phyloP scores from a whole-genome alignment of 768 basidiomycete genomes.

The Lentinula boryana region DNA sequence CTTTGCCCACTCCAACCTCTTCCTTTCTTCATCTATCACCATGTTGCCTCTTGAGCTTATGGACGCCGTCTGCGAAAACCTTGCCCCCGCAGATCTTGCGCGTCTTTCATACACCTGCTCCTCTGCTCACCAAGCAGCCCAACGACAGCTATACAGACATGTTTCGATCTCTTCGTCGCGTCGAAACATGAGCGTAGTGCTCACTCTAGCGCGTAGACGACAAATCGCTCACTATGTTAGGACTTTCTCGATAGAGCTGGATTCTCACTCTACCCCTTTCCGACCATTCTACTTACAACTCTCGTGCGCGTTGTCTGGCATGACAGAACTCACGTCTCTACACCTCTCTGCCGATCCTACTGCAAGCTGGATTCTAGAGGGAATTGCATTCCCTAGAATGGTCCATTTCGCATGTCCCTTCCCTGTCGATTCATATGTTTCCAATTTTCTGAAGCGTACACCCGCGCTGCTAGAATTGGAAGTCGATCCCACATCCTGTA shows the following conservation, averaged over 20 bases:
- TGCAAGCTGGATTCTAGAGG: constrained; percentile 49
- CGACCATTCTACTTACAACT: constrained; percentile 43
- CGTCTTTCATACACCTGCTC: constrained; percentile 40
- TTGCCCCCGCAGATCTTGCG: constrained; percentile 32
- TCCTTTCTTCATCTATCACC: constrained; percentile 31
- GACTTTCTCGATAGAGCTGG: constrained; percentile 50
- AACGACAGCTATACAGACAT: constrained; percentile 58
- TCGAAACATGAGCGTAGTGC: constrained; percentile 41
- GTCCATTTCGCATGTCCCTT: constrained; percentile 56
- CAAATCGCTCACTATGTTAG: constrained; percentile 57
- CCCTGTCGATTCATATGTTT: constrained; percentile 51
- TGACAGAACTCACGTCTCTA: constrained; percentile 56
- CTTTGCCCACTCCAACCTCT: constrained; percentile 1
- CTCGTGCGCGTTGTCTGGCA: constrained; percentile 47
- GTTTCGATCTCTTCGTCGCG: constrained; percentile 39
- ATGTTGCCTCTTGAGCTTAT: constrained; percentile 59
- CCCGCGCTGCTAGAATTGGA: constrained; percentile 54
- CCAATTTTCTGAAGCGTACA: constrained; percentile 50
- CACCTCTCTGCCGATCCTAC: constrained; percentile 46
- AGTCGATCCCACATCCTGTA: constrained; percentile 22
- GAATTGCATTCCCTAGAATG: constrained; percentile 38
- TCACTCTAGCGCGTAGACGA: constrained; percentile 52
- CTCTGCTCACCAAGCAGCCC: constrained; percentile 41
- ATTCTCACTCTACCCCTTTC: constrained; percentile 33
- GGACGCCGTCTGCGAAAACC: constrained; percentile 37